Evolutionary conservation across 1,139 yeast genomes (phyloP), one percentile per base, ranked within the genome.

Genomic region (Citeromyces siamensis): DNA sequence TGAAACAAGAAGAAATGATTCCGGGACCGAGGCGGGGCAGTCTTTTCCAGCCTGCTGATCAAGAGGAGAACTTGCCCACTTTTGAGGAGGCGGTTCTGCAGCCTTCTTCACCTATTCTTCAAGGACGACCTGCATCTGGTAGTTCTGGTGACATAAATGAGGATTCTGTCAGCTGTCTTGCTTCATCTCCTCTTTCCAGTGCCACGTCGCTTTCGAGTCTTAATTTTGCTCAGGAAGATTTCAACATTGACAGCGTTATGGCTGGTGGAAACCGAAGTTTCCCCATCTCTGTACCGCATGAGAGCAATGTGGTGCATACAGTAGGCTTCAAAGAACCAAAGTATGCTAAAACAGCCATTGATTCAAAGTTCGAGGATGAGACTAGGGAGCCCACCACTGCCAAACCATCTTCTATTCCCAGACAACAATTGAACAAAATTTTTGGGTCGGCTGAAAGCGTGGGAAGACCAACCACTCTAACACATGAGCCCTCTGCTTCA

Each of bases 361-460:
- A 7, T 26, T 14, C 12, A 6, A 7, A 7, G 4, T 26, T 12
- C 12, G 16, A 26, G 4, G 31, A 26, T 7, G 16, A 26, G 4
- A 17, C 12, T 7, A 12, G 12, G 28, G 13, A 19, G 6, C 21
- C 37, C 3, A 19, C 9, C n/a, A 17, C 35, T 3, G 8, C 14
- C 9, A 26, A 14, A 3, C 9, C 16, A 9, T 6, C 17, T 38
- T 70, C 72, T 31, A 66, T 70, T 9, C 62, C 88, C 43, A 96
- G 86, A 55, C 61, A 68, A 8, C 95, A 88, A 52, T 67, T 88
- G 51, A 95, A 85, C 56, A 88, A 88, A 61, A 94, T 88, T 17
- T 88, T 76, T 61, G 79, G 84, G 22, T 88, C 88, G 62, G 88
- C 93, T 49, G 80, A 75, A 53, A 85, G 88, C 40, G 31, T 12